Evolutionary conservation across 306 rosid genomes (phyloP), one percentile per base, ranked within the genome.

Genomic region (Ormosia emarginata): DNA sequence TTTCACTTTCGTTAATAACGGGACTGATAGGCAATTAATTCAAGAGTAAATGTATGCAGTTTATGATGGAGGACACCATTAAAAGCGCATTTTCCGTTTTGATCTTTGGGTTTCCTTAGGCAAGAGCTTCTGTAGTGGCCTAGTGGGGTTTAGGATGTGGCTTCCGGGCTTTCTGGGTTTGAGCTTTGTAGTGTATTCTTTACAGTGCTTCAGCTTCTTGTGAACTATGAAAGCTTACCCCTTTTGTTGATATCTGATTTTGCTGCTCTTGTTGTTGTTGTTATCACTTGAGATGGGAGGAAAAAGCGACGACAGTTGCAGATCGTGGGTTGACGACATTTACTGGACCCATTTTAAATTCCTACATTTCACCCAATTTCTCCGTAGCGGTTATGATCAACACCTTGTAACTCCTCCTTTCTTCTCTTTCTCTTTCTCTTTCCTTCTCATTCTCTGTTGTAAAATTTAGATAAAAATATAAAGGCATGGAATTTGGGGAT

Each of bases 301-400:
- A 4, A 12, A 81, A 52, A 30, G 44, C 18, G 67, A 83, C 43
- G 2, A 39, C 44, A 80, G 59, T 13, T 77, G 84, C 79, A 67
- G 85, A 80, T 85, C 90, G 2, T 88, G 86, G 97, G 90, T 41
- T 1, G 90, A 92, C 30, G 90, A 90, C 29, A 84, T 90, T 50
- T 89, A 92, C 78, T 89, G 94, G 94, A 64, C 72, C 75, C 94
- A 84, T 86, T 90, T 92, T 18, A 90, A 88, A 47, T 74, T 83
- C 72, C 55, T 46, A 36, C 93, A 82, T 62, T 90, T 92, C 34
- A 71, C 85, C 8, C 90, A 77, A n/a, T 77, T 77, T 80, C 90
- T 92, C 49, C 83, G 29, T 2, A n/a, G 24, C 5, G 91, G 73
- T 40, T 89, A 46, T 80, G 82, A 90, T 39, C 84, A 77, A 47